These are phyloP conservation scores for Exophiala mesophila DNA, from an alignment of 2,329 filamentous ascomycete genomes.

Conservation along the genomic window DNA sequence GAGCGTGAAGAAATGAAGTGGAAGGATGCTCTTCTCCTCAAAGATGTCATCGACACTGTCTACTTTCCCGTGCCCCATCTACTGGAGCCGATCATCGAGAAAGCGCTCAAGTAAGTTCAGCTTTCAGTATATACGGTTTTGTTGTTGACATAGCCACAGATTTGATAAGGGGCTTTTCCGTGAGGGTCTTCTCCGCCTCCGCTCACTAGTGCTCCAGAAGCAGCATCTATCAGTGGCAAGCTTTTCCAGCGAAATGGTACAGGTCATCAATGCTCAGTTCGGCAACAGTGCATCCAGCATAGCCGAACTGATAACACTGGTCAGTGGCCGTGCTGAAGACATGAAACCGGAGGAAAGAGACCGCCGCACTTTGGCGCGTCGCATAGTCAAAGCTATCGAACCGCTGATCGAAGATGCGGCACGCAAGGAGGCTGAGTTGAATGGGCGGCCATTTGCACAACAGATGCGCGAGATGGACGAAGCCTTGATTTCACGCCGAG, in stretches of 20 bases:
- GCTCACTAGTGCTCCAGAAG: conserved; percentile 50
- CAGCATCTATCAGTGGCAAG: conserved; percentile 56
- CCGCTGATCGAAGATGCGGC: conserved; percentile 70
- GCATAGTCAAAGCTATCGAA: conserved; percentile 79
- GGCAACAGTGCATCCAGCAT: conserved; percentile 46
- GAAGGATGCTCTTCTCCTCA: conserved; percentile 68
- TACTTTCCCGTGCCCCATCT: conserved; percentile 85
- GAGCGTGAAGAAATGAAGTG: conserved; percentile 73
- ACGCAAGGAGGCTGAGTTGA: conserved; percentile 75
- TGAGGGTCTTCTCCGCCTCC: conserved; percentile 49
- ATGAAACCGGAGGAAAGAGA: conserved; percentile 65
- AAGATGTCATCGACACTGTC: conserved; percentile 75
- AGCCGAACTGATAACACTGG: conserved; percentile 45
- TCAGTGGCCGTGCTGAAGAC: conserved; percentile 45
- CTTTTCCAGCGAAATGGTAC: conserved; percentile 56
- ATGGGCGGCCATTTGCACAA: conserved; percentile 62
- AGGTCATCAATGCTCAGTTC: conserved; percentile 52
- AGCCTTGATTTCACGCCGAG: conserved; percentile 53
- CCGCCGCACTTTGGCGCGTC: conserved; percentile 77
- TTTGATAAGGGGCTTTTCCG: conserved; percentile 52
- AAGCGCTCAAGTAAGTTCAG: conserved; percentile 68
- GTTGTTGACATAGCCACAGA: conserved; percentile 26
- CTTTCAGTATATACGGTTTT: conserved; percentile 1
- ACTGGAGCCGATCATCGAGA: conserved; percentile 71
- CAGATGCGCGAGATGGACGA: conserved; percentile 70